These are phyloP conservation scores for Dianthus caryophyllus DNA, from an alignment of 148 eudicot species.

Conservation along the genomic window DNA sequence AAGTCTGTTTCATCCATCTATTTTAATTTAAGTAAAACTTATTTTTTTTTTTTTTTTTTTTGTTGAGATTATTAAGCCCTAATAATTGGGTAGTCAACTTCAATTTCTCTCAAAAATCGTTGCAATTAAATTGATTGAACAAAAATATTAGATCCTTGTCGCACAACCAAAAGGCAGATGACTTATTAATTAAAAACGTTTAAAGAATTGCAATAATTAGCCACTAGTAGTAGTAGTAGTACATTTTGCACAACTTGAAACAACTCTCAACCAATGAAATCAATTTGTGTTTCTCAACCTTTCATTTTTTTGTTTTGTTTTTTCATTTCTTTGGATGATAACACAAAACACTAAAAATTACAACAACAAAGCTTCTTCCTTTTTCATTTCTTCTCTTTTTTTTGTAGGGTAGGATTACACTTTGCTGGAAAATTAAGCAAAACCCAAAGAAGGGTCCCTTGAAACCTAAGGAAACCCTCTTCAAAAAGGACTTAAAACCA, in stretches of 20 bases:
- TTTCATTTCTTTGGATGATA: constrained; percentile 9
- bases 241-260: constrained; percentile 12
- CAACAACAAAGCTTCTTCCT: constrained; percentile 25
- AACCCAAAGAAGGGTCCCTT: constrained; percentile 7
- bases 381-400: not conserved
- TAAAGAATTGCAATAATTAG: not conserved
- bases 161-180: too few relatives aligned
- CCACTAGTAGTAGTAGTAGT: too few relatives aligned
- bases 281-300: constrained; percentile 11
- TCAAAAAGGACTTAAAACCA: not conserved
- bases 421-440: constrained; percentile 21
- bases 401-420: constrained; percentile 7
- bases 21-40: too few relatives aligned
- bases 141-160: too few relatives aligned
- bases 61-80: too few relatives aligned
- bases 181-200: too few relatives aligned
- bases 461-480: constrained; percentile 13
- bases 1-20: too few relatives aligned
- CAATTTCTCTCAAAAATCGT: too few relatives aligned
- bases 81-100: too few relatives aligned
- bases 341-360: constrained; percentile 17
- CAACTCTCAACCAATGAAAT: constrained; percentile 2
- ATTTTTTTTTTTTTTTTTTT: too few relatives aligned
- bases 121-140: too few relatives aligned
- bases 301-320: constrained; percentile 6